Percentiles rank a stretch among this genome's conserved stretches.
Evolutionary conservation across 2,329 filamentous ascomycete species (phyloP).

Genomic region (Exophiala viscosa): DNA sequence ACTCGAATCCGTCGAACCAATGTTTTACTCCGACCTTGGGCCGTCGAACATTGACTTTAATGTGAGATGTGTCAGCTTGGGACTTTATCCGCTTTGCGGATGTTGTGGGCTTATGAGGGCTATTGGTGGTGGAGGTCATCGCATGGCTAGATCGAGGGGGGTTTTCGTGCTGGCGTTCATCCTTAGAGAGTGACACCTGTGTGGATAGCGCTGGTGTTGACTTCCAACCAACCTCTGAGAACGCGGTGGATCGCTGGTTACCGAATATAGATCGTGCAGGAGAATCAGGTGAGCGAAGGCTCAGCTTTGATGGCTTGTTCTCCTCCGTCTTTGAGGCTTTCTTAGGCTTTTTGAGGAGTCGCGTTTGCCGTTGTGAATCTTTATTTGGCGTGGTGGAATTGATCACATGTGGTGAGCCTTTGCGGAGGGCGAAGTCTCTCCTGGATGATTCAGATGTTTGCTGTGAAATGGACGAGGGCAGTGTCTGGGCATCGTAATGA

Average conservation of each 20-base stretch:
- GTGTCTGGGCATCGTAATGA: slow-evolving; percentile 45
- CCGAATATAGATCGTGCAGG: slow-evolving; percentile 28
- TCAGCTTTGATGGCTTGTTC: slow-evolving; percentile 18
- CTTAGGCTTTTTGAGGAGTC: slow-evolving; percentile 19
- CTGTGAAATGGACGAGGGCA: slow-evolving; percentile 39
- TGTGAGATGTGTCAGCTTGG: slow-evolving; percentile 6
- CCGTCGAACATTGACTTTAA: slow-evolving; percentile 26
- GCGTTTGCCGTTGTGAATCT: slow-evolving; percentile 19
- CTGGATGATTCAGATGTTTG: slow-evolving; percentile 44
- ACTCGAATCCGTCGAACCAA: slow-evolving; percentile 36
- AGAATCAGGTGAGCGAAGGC: slow-evolving; percentile 23
- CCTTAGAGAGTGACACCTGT: neutral
- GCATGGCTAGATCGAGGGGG: neutral
- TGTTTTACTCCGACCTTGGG: slow-evolving; percentile 29
- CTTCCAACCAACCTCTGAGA: slow-evolving; percentile 1
- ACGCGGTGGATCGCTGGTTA: slow-evolving; percentile 21
- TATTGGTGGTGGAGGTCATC: neutral
- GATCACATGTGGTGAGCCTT: slow-evolving; percentile 34
- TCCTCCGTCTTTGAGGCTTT: slow-evolving; percentile 8
- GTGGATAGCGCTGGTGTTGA: neutral
- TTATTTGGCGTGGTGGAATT: slow-evolving; percentile 25
- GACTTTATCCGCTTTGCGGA: slow-evolving; percentile 2
- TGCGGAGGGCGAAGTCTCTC: slow-evolving; percentile 38
- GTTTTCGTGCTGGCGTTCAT: neutral
- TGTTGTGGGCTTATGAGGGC: slow-evolving; percentile 9